phyloP scores from a whole-genome alignment of 1,284 basidiomycete genomes.

The Tremellales sp. region DNA sequence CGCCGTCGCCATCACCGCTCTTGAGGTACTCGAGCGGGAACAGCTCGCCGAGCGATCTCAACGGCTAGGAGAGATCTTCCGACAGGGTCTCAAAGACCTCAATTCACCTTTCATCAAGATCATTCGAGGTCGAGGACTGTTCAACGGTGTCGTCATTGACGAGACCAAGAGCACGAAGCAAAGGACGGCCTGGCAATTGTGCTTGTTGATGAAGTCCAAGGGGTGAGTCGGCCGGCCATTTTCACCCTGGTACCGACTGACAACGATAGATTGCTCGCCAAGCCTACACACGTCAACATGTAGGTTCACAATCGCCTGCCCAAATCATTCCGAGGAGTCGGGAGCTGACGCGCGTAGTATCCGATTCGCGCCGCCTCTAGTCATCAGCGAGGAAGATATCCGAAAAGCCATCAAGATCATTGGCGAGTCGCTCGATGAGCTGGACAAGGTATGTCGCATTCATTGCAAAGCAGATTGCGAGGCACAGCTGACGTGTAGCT shows the following conservation, averaged over 20 bases:
- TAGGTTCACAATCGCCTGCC: slow-evolving; percentile 47
- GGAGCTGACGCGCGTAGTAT: slow-evolving; percentile 58
- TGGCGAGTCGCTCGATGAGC: slow-evolving; percentile 67
- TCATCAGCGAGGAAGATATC: slow-evolving; percentile 82
- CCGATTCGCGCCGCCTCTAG: slow-evolving; percentile 90
- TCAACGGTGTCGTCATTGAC: slow-evolving; percentile 94
- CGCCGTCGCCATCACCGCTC: slow-evolving; percentile 86
- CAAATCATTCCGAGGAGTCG: background rate
- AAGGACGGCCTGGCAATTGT: slow-evolving; percentile 91
- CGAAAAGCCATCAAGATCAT: slow-evolving; percentile 72
- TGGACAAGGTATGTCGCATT: slow-evolving; percentile 61
- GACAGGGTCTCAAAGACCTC: slow-evolving; percentile 60
- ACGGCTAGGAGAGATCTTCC: slow-evolving; percentile 75
- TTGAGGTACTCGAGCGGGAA: slow-evolving; percentile 84
- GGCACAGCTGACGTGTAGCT: slow-evolving; percentile 49
- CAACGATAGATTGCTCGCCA: slow-evolving; percentile 55
- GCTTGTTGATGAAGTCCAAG: slow-evolving; percentile 82
- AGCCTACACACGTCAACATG: slow-evolving; percentile 95
- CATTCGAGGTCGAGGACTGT: slow-evolving; percentile 79
- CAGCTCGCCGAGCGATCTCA: slow-evolving; percentile 73
- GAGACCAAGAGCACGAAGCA: slow-evolving; percentile 70
- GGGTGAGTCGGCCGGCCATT: slow-evolving; percentile 55
- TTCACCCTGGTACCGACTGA: background rate
- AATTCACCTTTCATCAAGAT: slow-evolving; percentile 65
- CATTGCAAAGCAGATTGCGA: background rate